Base-by-base conservation (phyloP, 2,329 filamentous ascomycete species). In the Colletotrichum truncatum region DNA sequence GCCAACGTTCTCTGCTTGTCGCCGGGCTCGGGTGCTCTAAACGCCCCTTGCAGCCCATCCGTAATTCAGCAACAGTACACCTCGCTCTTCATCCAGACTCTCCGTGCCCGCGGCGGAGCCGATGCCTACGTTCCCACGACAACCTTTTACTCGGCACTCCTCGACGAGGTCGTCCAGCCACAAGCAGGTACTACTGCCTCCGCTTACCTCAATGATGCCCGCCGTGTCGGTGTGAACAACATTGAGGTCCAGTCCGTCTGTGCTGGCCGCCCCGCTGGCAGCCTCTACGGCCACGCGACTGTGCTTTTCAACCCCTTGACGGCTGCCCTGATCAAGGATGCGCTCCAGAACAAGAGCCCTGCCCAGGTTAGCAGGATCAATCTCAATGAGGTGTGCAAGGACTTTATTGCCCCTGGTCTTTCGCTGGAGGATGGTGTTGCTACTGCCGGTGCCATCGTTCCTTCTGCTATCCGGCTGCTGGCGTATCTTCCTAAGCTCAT, bases 111-210 rank as follows among this genome's bases (percentile, higher is more conserved):
- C 45, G 80, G 77, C 23, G 85, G 85, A 0, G 82, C 84, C 55
- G 82, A 80, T 1, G 83, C 83, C 4, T 87, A 85, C 67, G 83
- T 88, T 0, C 84, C 84, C 1, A 87, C 84, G 0, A 87, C 85
- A 0, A 84, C 78, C 0, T 75, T 88, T 46, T 87, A 84, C 73
- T 83, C 81, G 0, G 73, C 76, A 11, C 72, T 79, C 34, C 73
- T 79, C 25, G 84, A 87, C 66, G 80, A 87, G 68, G 77, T 87
- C 53, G 83, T 87, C 2, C 72, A 86, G 72, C 85, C 84, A 2
- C 80, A 85, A 72, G 69, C 69, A 26, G 85, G 82, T 4, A 74
- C 73, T 0, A 69, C 71, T 3, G 85, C 85, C 0, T 87, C 84
- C 0, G 84, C 80, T 0, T 81, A 74, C 63, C 72, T 84, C 6